These are phyloP conservation scores for Ilex paraguariensis DNA, from an alignment of 305 asterid species.

Conservation along the genomic window DNA sequence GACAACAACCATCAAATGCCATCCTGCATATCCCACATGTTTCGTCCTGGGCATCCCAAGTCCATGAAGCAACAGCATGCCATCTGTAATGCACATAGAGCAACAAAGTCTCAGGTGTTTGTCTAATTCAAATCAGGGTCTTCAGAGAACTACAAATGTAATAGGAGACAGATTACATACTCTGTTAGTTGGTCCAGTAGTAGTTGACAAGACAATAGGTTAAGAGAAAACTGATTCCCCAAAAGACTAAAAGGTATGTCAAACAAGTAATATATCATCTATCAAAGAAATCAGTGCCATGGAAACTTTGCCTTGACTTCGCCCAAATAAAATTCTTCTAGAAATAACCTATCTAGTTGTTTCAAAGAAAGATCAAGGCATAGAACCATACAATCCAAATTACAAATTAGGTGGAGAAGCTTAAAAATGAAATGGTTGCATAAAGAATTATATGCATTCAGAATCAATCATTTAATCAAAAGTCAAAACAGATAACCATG, in stretches of 20 bases:
- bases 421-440: too few species aligned
- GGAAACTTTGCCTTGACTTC: background rate
- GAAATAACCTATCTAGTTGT: background rate
- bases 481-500: too few species aligned
- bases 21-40: conserved; percentile 88
- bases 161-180: conserved; percentile 33
- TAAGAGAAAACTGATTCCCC: conserved; percentile 27
- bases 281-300: background rate
- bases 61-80: conserved; percentile 90
- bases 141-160: background rate
- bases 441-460: too few species aligned
- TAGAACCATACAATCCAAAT: background rate
- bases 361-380: background rate
- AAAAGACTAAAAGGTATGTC: too few species aligned
- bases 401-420: background rate
- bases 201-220: conserved; percentile 20
- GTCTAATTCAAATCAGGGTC: background rate
- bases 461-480: too few species aligned
- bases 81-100: conserved; percentile 34
- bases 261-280: too few species aligned
- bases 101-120: conserved; percentile 7
- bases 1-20: conserved; percentile 92
- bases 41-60: conserved; percentile 92
- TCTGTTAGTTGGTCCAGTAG: conserved; percentile 34
- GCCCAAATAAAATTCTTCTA: conserved; percentile 3